phyloP scores from a whole-genome alignment of 495 filamentous ascomycete genomes.

The Penicillium herquei region DNA sequence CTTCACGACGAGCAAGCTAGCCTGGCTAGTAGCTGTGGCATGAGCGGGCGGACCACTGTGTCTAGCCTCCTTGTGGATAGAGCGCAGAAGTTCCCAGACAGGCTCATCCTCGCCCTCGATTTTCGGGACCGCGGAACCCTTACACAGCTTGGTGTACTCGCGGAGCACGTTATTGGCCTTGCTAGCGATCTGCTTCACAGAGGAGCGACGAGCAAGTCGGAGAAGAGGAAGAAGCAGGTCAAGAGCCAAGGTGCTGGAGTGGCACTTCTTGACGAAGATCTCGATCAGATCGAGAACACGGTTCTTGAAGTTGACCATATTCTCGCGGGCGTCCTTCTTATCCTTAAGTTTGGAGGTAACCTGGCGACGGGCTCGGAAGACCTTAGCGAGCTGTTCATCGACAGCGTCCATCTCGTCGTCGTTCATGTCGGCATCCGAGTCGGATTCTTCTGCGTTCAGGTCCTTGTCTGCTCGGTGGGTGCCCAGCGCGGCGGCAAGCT shows the following conservation, averaged over 20 bases:
- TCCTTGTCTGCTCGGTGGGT: slow-evolving; percentile 59
- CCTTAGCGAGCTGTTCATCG: slow-evolving; percentile 74
- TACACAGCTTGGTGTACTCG: slow-evolving; percentile 67
- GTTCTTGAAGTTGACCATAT: slow-evolving; percentile 93
- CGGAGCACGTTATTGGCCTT: slow-evolving; percentile 68
- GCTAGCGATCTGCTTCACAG: slow-evolving; percentile 67
- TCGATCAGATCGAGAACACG: slow-evolving; percentile 84
- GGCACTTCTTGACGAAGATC: slow-evolving; percentile 80
- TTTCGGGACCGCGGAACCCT: slow-evolving; percentile 49
- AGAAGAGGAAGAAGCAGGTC: slow-evolving; percentile 67
- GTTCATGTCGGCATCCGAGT: slow-evolving; percentile 77
- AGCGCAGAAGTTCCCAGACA: slow-evolving; percentile 58
- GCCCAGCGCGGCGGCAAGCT: slow-evolving; percentile 70
- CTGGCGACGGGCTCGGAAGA: slow-evolving; percentile 74
- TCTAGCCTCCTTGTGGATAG: slow-evolving; percentile 70
- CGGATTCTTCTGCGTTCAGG: slow-evolving; percentile 51
- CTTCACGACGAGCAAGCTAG: slow-evolving; percentile 62
- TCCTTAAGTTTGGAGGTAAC: slow-evolving; percentile 68
- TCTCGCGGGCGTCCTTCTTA: slow-evolving; percentile 80
- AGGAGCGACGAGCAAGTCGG: slow-evolving; percentile 56
- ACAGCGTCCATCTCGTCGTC: slow-evolving; percentile 94
- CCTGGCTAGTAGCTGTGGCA: slow-evolving; percentile 57
- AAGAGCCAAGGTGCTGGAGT: slow-evolving; percentile 61
- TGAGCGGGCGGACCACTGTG: slow-evolving; percentile 59
- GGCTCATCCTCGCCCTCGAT: slow-evolving; percentile 38